Evolutionary conservation across 306 rosid genomes (phyloP), one percentile per base, ranked within the genome.

Genomic region (Comarum palustre): DNA sequence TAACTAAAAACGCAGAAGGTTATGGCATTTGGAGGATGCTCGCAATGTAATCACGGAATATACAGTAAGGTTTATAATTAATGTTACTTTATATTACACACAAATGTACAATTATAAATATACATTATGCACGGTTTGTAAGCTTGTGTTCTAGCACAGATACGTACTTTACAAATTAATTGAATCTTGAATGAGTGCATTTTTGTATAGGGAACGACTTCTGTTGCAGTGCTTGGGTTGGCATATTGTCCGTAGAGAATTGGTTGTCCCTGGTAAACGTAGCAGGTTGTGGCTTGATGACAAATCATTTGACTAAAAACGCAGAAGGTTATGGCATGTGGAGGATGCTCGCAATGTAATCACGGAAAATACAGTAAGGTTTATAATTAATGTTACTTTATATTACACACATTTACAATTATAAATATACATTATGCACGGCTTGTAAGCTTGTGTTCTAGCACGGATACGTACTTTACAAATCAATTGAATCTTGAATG

Each of bases 271-370:
- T 0, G 76, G 73, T 2, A 63, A 63, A 29, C 67, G 66, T 24
- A 70, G 50, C 2, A 50, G 81, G 48, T 29, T 77, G 66, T 77
- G 81, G 81, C 57, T 77, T 71, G 13, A 51, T 19, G 66, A 71
- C 3, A 19, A 68, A 4, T 29, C 29, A 1, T 0, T 3, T 6
- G 17, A 19, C 20, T 1, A 27, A 10, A 34, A 68, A 0, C 2
- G 6, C 59, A 68, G 0, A 9, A 4, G 1, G 45, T 29, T 43
- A 2, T 68, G 73, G 73, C 73, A 8, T 19, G 5, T 8, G 0
- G 43, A 68, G 36, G 67, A 62, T 34, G 25, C 67, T 55, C 17
- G 48, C 12, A 32, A 16, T 8, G 81, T 73, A 3, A 42, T 77
- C 3, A 42, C 3, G 3, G n/a, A 6, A 3, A 66, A 70, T 62